Evolutionary conservation across 2,329 filamentous ascomycete genomes (phyloP), one percentile per base, ranked within the genome.

Genomic region (Helotiales sp.): DNA sequence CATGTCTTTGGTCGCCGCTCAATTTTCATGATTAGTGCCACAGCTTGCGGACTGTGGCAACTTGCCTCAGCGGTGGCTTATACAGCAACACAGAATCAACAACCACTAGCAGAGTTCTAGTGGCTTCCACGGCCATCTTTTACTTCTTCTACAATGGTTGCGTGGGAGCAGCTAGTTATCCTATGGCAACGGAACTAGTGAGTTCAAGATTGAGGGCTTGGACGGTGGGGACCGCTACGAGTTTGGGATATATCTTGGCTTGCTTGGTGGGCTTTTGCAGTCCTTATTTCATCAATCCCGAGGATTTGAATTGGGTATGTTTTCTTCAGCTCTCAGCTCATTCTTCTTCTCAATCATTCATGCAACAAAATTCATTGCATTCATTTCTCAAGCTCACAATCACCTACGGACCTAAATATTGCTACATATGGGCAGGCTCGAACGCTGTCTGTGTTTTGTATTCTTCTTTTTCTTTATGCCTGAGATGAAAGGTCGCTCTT

Each of bases 221-320:
- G 79, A 85, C 55, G 82, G 81, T 0, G 73, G 78, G 13, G 82
- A 85, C 68, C 73, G 83, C 6, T 76, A 83, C 0, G 78, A 81
- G 1, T 80, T 11, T 80, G 75, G 71, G 78, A 75, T 28, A 79
- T 78, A 67, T 77, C 70, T 17, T 78, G 77, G 64, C 75, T 73
- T 49, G 79, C 78, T 3, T 78, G 77, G 68, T 77, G 75, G 43
- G 73, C 71, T 68, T 76, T 76, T 37, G 71, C 77, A 32, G 69
- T 72, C 10, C 78, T 75, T 73, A 75, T 71, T 24, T 79, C 78
- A 67, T 79, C 77, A 71, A 80, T 76, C 79, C 74, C 74, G 5
- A 79, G 77, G 67, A 73, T 71, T 67, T 80, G 71, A 65, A 78
- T 69, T 64, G 70, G 79, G 61, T 77, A 70, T n/a, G 73, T 71